Evolutionary conservation across 257 asterid genomes (phyloP), one percentile per base, ranked within the genome.

Genomic region (Salvia miltiorrhiza): DNA sequence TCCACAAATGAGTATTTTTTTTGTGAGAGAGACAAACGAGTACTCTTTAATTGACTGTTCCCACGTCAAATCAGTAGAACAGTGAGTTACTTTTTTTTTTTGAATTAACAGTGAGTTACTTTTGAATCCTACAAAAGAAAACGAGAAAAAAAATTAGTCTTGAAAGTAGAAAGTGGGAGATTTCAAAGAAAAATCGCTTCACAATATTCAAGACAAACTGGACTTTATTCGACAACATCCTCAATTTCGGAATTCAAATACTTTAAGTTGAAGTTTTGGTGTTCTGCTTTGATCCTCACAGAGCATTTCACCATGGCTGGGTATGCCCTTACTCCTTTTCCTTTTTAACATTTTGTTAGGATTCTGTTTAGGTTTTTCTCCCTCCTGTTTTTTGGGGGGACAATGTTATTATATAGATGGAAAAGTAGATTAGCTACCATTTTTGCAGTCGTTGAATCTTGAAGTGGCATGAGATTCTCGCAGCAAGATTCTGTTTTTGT

Each of bases 261-360:
- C 4, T 5, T 62, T 12, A 1, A 7, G 67, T 41, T 5, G 53
- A 62, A 23, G 26, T 13, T 62, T 21, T 37, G 66, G 50, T 20
- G 33, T 37, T 20, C 2, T 13, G 35, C 2, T 13, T 23, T 53
- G 76, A 63, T 77, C 61, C 79, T 49, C 74, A 1, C 40, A 2
- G 63, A 59, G 39, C 76, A 17, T 13, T 79, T 79, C 69, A 44
- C 74, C 75, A 88, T 88, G 96, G 74, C 96, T 77, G 71, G 90
- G 93, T 88, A 78, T 57, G 28, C 23, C 73, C 40, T 54, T 24
- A 44, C 52, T 54, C 52, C 62, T 44, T 43, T 21, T 23, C n/a
- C 35, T 48, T 4, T 8, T 32, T 35, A 35, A 56, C 54, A 37
- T 26, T 40, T 47, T 23, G 40, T 28, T 13, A 44, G 16, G 74